Evolutionary conservation across 768 basidiomycete species (phyloP), one percentile per base, ranked within the genome.

Genomic region (Mycena rebaudengoi): DNA sequence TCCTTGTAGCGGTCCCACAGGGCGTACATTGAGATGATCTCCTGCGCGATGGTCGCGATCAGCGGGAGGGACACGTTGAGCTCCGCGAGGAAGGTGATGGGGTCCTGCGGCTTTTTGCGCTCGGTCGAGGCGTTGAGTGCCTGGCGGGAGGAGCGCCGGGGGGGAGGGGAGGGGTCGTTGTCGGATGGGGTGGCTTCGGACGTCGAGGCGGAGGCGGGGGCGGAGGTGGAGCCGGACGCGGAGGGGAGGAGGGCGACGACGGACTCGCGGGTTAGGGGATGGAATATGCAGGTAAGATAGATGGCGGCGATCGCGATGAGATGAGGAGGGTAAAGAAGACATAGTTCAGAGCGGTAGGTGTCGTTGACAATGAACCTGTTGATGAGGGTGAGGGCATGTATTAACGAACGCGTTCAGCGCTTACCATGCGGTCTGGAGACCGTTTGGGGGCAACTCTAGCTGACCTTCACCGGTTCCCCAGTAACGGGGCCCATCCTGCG

Each of bases 281-380:
- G 90, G 11, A 95, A 82, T 49, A 91, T 86, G 71, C 95, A 88
- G 0, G 93, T 91, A 61, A 98, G 87, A 79, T 95, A 98, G 57
- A 99, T 86, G 0, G 94, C 92, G 0, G 96, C 90, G 71, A 98
- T 86, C 21, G 97, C 95, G 67, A 99, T 93, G 58, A 98, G 82
- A 74, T 99, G 95, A 0, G 98, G 98, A 0, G 98, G 96, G 73
- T 99, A 91, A 28, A 98, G 77, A n/a, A 99, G 88, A 72, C 94
- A 95, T 20, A 99, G 82, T 57, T 96, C 93, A 5, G 94, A 96
- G 54, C 96, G 88, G 72, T 95, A 98, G 0, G 93, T 95, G 75
- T 99, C 97, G 78, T 99, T 99, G 72, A 99, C 88, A 73, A 98
- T 88, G 74, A 95, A 96, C 94, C 54, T 56, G 32, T 32, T 29